These are phyloP conservation scores for Chalaropsis thielavioides DNA, from an alignment of 2,329 filamentous ascomycete genomes.

Conservation along the genomic window DNA sequence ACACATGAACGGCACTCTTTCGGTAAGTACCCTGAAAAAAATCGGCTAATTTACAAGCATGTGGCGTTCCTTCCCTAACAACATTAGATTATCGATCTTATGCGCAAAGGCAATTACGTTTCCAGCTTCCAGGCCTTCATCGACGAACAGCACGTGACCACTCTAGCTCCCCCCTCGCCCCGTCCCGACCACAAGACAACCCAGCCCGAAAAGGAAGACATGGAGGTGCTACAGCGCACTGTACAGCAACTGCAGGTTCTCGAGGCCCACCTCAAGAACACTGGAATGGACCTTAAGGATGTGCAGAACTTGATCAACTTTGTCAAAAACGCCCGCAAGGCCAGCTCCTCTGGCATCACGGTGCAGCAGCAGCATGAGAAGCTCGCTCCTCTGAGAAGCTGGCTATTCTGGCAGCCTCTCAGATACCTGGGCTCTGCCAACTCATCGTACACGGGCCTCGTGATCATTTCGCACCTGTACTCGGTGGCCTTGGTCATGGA, in stretches of 20 bases:
- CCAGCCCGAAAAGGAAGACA: slow-evolving; percentile 53
- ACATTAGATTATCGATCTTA: slow-evolving; percentile 49
- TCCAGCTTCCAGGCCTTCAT: slow-evolving; percentile 77
- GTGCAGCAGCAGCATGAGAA: slow-evolving; percentile 81
- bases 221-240: slow-evolving; percentile 51
- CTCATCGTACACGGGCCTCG: slow-evolving; percentile 60
- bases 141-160: slow-evolving; percentile 48
- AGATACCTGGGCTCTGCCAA: slow-evolving; percentile 64
- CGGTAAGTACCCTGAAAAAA: slow-evolving; percentile 40
- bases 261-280: slow-evolving; percentile 52
- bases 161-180: slow-evolving; percentile 43
- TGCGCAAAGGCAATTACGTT: slow-evolving; percentile 70
- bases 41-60: background rate
- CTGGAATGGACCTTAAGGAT: slow-evolving; percentile 53
- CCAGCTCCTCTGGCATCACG: slow-evolving; percentile 35
- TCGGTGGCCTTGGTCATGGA: slow-evolving; percentile 77
- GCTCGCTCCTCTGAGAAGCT: slow-evolving; percentile 73
- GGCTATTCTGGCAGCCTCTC: slow-evolving; percentile 93
- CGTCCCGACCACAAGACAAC: slow-evolving; percentile 46
- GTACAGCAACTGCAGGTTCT: slow-evolving; percentile 54
- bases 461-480: slow-evolving; percentile 84
- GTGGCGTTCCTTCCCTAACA: slow-evolving; percentile 18
- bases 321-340: slow-evolving; percentile 56
- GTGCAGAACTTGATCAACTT: slow-evolving; percentile 58
- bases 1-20: slow-evolving; percentile 79